Percentiles rank a stretch among this genome's conserved stretches.
Evolutionary conservation across 148 eudicot genomes (phyloP).

Genomic region (Tetragonia tetragonoides): DNA sequence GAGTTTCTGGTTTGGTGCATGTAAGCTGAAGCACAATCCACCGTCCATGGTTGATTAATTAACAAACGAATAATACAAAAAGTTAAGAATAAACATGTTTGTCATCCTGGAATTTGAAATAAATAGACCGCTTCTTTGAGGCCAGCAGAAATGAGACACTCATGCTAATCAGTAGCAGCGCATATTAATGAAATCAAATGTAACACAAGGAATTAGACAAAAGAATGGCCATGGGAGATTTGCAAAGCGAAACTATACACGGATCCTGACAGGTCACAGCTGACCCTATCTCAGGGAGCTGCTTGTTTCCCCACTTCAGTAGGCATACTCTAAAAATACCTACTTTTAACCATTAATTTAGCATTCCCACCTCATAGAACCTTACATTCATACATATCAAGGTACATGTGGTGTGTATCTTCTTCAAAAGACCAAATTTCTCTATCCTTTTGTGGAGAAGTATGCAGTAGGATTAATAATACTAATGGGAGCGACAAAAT

Average conservation of each 20-base stretch:
- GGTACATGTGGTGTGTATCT: too few relatives aligned
- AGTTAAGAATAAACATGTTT: not conserved
- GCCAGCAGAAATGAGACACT: not conserved
- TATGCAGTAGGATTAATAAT: not conserved
- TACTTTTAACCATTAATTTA: not conserved
- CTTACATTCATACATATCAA: too few relatives aligned
- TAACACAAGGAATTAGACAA: not conserved
- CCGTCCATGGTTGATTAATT: not conserved
- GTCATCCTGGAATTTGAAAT: not conserved
- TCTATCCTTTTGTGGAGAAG: not conserved
- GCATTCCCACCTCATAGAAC: too few relatives aligned
- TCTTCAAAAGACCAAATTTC: too few relatives aligned
- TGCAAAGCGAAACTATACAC: not conserved
- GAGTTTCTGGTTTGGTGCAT: constrained; percentile 97
- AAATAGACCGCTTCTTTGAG: too few relatives aligned
- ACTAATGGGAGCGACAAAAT: not conserved
- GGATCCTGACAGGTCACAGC: not conserved
- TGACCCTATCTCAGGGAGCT: not conserved
- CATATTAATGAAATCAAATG: not conserved
- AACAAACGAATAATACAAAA: not conserved
- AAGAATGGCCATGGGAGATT: not conserved
- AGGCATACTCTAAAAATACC: not conserved
- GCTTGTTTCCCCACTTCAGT: not conserved
- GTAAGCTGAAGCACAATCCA: constrained; percentile 61
- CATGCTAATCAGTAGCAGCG: not conserved